Evolutionary conservation across 2,329 filamentous ascomycete species (phyloP), one percentile per base, ranked within the genome.

Genomic region (Trichoderma koningii): DNA sequence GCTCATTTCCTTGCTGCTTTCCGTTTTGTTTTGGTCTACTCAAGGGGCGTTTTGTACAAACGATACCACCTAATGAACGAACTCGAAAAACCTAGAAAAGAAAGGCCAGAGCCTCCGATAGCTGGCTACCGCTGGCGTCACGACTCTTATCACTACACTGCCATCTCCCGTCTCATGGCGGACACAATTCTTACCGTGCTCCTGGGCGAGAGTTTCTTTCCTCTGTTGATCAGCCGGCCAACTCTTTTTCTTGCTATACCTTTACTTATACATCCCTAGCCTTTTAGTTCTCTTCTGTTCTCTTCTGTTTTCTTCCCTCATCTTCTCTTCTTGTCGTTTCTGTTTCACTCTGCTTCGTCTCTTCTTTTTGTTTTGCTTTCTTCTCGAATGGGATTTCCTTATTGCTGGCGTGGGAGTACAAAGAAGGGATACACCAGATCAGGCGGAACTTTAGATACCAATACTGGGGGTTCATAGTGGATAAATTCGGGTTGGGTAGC

Each of bases 341-440:
- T 30, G 19, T 21, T 48, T 59, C 26, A 28, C 1, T 7, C 28
- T 28, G 5, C 28, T 28, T 7, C 26, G 3, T 6, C 26, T 28
- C 30, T 30, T 30, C 30, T 30, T 9, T 21, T 21, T 21, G 12
- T 14, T 44, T 28, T 47, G 30, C 30, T 47, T 30, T 30, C 3
- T 30, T 9, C 2, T 30, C 30, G 4, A 28, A 6, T 28, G 28
- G 51, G 30, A 6, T 34, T 47, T 30, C 10, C 12, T 55, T 15
- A 26, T 45, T 56, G 1, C 41, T 3, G 59, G 59, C 59, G 59
- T 55, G 59, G 59, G 50, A 63, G 59, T 63, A 63, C 26, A 45
- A 55, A 63, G 59, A 63, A 63, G 50, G 34, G 59, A 63, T 26
- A 63, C 55, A 34, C 41, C 59, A 55, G 55, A 63, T 55, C 47